Evolutionary conservation across 345 rosid genomes (phyloP).

Genomic region (Passiflora organensis): DNA sequence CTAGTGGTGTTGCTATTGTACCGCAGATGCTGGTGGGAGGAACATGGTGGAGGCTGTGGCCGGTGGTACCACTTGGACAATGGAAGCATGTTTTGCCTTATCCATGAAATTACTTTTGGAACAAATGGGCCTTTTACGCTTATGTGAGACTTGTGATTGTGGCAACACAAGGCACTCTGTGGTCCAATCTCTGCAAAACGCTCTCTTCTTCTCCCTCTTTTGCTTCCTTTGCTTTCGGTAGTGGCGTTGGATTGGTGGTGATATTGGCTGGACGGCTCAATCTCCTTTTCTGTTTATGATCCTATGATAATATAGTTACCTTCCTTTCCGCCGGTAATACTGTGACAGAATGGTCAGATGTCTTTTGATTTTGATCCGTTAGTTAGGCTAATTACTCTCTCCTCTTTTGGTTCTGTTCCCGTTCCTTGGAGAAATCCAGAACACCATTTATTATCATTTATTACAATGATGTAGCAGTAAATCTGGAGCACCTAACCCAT

Average conservation of each 20-base stretch:
- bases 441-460: too few species aligned
- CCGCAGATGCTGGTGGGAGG: neutral
- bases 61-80: conserved; percentile 3
- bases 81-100: neutral
- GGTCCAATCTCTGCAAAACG: conserved; percentile 4
- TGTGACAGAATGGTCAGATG: neutral
- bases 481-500: conserved; percentile 9
- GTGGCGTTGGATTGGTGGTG: conserved; percentile 24
- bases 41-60: conserved; percentile 8
- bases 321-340: neutral
- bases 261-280: conserved; percentile 56
- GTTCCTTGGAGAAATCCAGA: too few species aligned
- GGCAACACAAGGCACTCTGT: conserved; percentile 6
- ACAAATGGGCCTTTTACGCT: conserved; percentile 7
- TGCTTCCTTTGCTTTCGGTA: conserved; percentile 12
- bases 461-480: neutral
- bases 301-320: too few species aligned
- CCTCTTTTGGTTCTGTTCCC: neutral
- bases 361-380: too few species aligned
- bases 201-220: conserved; percentile 12
- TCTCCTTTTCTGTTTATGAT: conserved; percentile 18
- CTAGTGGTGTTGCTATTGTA: neutral
- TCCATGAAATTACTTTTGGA: neutral
- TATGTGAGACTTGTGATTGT: neutral
- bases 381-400: neutral